Conservation (phyloP, 2,329 filamentous ascomycete genomes). For the Metarhizium brunneum region DNA sequence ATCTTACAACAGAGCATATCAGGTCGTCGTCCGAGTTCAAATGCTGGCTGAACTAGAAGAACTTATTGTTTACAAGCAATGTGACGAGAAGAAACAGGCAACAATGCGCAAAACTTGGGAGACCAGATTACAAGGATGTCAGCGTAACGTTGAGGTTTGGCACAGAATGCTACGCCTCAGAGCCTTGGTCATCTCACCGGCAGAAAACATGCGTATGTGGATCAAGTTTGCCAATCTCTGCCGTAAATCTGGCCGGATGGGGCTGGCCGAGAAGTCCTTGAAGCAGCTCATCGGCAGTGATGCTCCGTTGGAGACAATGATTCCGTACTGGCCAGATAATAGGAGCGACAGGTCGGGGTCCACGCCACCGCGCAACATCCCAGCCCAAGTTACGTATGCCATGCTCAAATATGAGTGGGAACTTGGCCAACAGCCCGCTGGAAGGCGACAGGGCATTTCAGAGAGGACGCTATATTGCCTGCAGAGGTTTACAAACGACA, state of each 20-base stretch:
- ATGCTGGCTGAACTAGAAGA: constrained; percentile 99
- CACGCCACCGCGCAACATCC: constrained; percentile 35
- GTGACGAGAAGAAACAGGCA: constrained; percentile 77
- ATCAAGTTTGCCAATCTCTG: constrained; percentile 99
- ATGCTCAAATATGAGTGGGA: constrained; percentile 97
- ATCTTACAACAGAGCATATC: constrained; percentile 94
- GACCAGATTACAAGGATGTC: constrained; percentile 84
- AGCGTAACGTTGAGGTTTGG: constrained; percentile 97
- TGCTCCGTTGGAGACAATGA: constrained; percentile 48
- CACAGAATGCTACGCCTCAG: constrained; percentile 94
- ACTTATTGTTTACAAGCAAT: constrained; percentile 96
- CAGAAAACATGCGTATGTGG: constrained; percentile 97
- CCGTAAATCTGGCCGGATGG: constrained; percentile 89
- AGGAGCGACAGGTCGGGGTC: constrained; percentile 9
- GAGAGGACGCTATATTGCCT: constrained; percentile 51
- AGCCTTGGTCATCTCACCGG: constrained; percentile 81
- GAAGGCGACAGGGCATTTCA: constrained; percentile 33
- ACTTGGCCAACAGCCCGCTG: constrained; percentile 53
- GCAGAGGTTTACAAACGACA: constrained; percentile 51
- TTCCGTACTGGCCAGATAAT: constrained; percentile 48
- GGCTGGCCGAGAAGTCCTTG: constrained; percentile 88
- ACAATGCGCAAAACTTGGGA: constrained; percentile 95
- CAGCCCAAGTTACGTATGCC: constrained; percentile 85
- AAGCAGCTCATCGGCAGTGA: constrained; percentile 78
- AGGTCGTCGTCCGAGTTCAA: constrained; percentile 95